Base-by-base conservation (phyloP, 768 basidiomycete species). In the Mycena indigotica region DNA sequence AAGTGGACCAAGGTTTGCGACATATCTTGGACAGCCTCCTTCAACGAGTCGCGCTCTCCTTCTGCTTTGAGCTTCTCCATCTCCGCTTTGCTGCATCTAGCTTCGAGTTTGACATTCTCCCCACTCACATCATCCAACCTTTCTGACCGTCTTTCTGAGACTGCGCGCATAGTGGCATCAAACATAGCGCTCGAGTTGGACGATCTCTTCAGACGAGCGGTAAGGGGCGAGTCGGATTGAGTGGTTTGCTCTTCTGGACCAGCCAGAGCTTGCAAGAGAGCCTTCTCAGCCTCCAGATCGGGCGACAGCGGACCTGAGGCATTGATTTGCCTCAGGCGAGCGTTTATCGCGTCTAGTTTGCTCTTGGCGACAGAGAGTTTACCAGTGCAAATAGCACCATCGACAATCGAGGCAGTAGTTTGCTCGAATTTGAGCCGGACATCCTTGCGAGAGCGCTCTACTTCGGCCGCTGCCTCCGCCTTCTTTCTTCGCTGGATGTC, bases 91-190 rank as follows among this genome's bases (percentile, higher is more conserved):
- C 80, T 80, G 70, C 78, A 81, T 50, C 78, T 75, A 1, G 86
- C 86, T 57, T 91, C 87, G 23, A 88, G 79, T 66, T 85, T 88
- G 66, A 95, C 75, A 61, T 83, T 88, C 58, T 91, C 87, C 24
- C 85, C 68, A 64, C 79, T 82, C 35, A 82, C 65, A 25, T 92
- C 88, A 67, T 93, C 93, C 30, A 93, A 73, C 63, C 85, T 86
- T 61, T 92, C 90, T 3, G 87, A 89, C 58, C 82, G 85, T 53
- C 93, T 79, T 66, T 95, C 89, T 29, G 87, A 84, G 49, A 87
- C 86, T 16, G 91, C 91, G n/a, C 89, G 84, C 67, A 94, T 81
- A 32, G 89, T 91, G 16, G 90, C 92, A 46, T 92, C 90, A 66
- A 94, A 92, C 81, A 94, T 89, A 28, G 87, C 84, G 59, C 76